phyloP scores from a whole-genome alignment of 331 rosid genomes.

The Quercus phellos region DNA sequence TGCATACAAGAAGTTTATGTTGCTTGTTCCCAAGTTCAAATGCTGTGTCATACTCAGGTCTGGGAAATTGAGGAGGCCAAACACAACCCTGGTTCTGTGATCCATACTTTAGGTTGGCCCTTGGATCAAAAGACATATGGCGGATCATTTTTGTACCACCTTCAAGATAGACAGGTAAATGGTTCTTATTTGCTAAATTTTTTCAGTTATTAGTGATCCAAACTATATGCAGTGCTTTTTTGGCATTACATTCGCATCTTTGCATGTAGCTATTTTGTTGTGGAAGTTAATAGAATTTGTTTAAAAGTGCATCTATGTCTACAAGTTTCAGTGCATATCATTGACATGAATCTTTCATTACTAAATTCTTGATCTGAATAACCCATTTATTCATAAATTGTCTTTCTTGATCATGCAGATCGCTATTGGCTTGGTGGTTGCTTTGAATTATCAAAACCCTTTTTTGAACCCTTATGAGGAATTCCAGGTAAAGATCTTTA shows the following conservation, averaged over 20 bases:
- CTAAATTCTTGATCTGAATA: constrained; percentile 4
- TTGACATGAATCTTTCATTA: constrained; percentile 9
- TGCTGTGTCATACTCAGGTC: constrained; percentile 44
- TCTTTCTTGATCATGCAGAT: constrained; percentile 43
- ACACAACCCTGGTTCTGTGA: constrained; percentile 78
- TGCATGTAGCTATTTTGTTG: neutral
- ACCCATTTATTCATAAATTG: constrained; percentile 13
- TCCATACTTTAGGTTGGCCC: constrained; percentile 97
- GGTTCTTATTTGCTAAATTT: neutral
- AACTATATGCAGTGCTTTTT: neutral
- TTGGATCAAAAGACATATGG: constrained; percentile 85
- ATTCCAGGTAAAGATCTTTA: constrained; percentile 64
- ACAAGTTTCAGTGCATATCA: neutral
- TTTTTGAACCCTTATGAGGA: constrained; percentile 85
- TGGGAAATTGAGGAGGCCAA: constrained; percentile 86
- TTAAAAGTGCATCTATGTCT: neutral
- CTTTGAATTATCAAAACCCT: constrained; percentile 83
- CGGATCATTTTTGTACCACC: constrained; percentile 94
- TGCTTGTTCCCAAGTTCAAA: constrained; percentile 15
- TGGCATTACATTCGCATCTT: neutral
- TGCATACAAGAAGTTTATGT: constrained; percentile 4
- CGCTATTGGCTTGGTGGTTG: constrained; percentile 82
- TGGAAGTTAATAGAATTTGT: neutral
- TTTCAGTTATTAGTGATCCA: neutral
- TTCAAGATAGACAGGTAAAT: constrained; percentile 79